Base-by-base conservation (phyloP, 495 filamentous ascomycete genomes). In the Penicillium lagena region DNA sequence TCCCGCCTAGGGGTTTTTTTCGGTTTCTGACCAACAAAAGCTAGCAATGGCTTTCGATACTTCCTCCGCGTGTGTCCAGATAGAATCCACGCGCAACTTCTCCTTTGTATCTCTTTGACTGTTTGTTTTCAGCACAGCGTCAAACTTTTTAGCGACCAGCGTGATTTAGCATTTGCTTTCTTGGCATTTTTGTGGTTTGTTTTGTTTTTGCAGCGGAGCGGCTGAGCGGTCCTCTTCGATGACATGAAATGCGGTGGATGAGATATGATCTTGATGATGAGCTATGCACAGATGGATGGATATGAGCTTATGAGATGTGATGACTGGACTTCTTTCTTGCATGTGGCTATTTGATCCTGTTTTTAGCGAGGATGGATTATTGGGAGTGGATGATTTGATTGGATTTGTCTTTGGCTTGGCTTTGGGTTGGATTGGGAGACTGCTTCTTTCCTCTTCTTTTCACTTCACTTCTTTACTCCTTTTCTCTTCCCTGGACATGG, bases 91-190 rank as follows among this genome's bases (percentile, higher is more conserved):
- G 43, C 35, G 36, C 9, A 34, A 9, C 37, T 30, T 29, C 22
- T 31, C 36, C 39, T 29, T 44, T 29, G 28, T 37, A 39, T 32
- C 43, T 15, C 40, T 12, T 13, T 48, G 33, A 27, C 8, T 39
- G 35, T 45, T 6, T 22, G 4, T 22, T 22, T 22, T 22, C 22
- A 22, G 2, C 22, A 22, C 22, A 22, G 22, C 4, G 2, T 22
- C 22, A 22, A 4, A n/a, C n/a, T 22, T 22, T 4, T 22, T 22
- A 22, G 22, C 22, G 44, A 35, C 28, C 45, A 33, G 22, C 47
- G 41, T 13, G 39, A 40, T 49, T 39, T 37, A 43, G 40, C 40
- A 28, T 47, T 52, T 50, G 46, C 53, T 37, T 56, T 62, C 56
- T 56, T 44, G 48, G 59, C 54, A 45, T 46, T 56, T 59, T 41